A percentile compares a stretch with the other conserved stretches of the same genome.
These are phyloP conservation scores for Plantago major DNA, from an alignment of 257 asterid species.

Conservation along the genomic window DNA sequence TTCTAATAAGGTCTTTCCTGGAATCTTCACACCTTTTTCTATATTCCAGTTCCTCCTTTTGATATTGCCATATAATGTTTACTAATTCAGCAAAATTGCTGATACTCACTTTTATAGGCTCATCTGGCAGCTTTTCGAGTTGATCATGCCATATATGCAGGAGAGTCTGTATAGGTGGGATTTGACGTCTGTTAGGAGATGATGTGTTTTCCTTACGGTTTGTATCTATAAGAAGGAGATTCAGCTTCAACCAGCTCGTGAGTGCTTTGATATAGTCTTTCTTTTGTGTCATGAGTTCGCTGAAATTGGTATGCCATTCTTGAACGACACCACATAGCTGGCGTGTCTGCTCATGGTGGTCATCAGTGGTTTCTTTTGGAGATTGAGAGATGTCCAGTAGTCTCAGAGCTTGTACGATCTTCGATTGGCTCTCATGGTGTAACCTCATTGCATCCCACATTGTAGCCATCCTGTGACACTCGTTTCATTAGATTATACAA, in stretches of 20 bases:
- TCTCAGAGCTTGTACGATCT: constrained; percentile 52
- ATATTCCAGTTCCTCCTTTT: constrained; percentile 74
- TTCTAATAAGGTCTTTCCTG: constrained; percentile 56
- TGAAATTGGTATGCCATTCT: constrained; percentile 70
- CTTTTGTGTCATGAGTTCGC: constrained; percentile 63
- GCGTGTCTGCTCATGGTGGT: constrained; percentile 77
- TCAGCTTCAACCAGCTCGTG: constrained; percentile 71
- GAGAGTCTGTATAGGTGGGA: constrained; percentile 60
- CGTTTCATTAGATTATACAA: no score
- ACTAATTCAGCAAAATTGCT: constrained; percentile 67
- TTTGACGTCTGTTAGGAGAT: constrained; percentile 66
- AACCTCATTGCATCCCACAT: constrained; percentile 88
- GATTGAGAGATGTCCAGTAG: constrained; percentile 59
- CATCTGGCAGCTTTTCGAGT: constrained; percentile 77
- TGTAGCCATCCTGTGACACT: constrained; percentile 64
- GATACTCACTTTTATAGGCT: constrained; percentile 63
- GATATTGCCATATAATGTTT: constrained; percentile 60
- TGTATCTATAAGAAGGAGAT: constrained; percentile 79
- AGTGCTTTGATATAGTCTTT: constrained; percentile 66
- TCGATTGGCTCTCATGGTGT: constrained; percentile 61
- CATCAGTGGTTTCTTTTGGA: constrained; percentile 81
- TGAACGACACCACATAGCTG: constrained; percentile 74
- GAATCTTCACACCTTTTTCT: constrained; percentile 64
- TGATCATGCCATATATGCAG: constrained; percentile 68
- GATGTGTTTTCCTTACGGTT: constrained; percentile 72